Evolutionary conservation across 2,329 filamentous ascomycete genomes (phyloP).

Genomic region (Corinectria fuckeliana): DNA sequence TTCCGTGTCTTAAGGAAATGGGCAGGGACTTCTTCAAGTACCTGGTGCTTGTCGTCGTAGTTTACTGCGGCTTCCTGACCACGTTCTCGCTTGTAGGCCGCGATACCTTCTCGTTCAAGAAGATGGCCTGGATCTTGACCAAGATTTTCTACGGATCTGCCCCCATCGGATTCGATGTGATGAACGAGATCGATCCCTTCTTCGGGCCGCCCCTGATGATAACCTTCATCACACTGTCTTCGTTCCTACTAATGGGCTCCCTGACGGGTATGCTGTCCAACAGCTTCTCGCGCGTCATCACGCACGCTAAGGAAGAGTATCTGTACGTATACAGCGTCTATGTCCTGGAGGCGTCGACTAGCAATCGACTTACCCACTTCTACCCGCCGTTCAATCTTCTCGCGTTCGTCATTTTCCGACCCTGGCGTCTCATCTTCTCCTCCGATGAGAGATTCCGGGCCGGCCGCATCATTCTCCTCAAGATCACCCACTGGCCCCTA

Average conservation of each 20-base stretch:
- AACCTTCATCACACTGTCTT: conserved; percentile 78
- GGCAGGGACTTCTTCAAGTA: conserved; percentile 91
- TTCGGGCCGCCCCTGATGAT: conserved; percentile 70
- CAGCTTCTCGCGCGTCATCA: conserved; percentile 71
- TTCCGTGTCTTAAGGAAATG: conserved; percentile 94
- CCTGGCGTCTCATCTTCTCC: conserved; percentile 71
- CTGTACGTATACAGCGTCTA: conserved; percentile 76
- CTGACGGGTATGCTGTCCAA: conserved; percentile 81
- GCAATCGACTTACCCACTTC: conserved; percentile 72
- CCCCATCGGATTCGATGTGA: conserved; percentile 75
- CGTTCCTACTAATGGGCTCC: conserved; percentile 79
- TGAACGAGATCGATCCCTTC: conserved; percentile 64
- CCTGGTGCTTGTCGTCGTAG: conserved; percentile 76
- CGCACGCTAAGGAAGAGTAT: conserved; percentile 75
- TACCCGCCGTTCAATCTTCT: conserved; percentile 78
- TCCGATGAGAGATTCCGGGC: conserved; percentile 68
- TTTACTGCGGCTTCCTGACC: conserved; percentile 88
- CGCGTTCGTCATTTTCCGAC: conserved; percentile 73
- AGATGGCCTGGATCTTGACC: conserved; percentile 79
- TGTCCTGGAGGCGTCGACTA: conserved; percentile 70
- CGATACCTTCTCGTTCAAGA: conserved; percentile 66
- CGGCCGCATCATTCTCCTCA: conserved; percentile 66
- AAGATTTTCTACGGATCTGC: conserved; percentile 83
- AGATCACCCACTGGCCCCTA: conserved; percentile 70
- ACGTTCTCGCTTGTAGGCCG: conserved; percentile 83